Evolutionary conservation across 2,329 filamentous ascomycete species (phyloP), one percentile per base, ranked within the genome.

Genomic region (Aspergillus unguis): DNA sequence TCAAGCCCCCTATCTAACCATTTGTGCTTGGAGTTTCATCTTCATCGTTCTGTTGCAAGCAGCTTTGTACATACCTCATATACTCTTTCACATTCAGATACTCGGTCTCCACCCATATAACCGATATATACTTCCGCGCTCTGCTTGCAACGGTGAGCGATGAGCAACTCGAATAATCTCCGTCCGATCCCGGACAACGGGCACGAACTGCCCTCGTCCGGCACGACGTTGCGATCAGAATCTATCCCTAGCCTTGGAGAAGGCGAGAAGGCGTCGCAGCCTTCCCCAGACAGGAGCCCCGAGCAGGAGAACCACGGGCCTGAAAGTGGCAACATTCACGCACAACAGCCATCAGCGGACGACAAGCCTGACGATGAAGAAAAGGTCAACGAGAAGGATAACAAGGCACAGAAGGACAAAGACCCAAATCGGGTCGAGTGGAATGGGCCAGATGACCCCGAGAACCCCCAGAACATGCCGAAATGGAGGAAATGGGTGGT

Each of bases 401-500:
- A 57, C 25, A 28, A 43, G 17, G 27, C 32, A 2, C 48, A 54
- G 28, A 59, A 45, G 33, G 7, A 37, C 11, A 50, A 59, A 44
- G 66, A 69, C 29, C 64, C 66, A 23, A 66, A 66, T 42, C 40
- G 69, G 23, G 67, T 70, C 8, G 62, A 65, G 28, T 70, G 63
- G 62, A 60, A 68, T 44, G 66, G 67, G 5, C 65, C 64, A 2
- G 58, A 69, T 40, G 67, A 70, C 56, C 65, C 63, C 3, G 65
- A 65, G 28, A 63, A 69, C 50, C 66, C 67, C 3, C 65, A 66
- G 53, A 70, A 70, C 48, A 59, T 62, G 55, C 56, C 59, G 5
- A 36, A 46, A n/a, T 63, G 56, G 61, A 59, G 51, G 46, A 78
- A 75, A 63, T 78, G 72, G 71, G 54, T 67, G 2, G 64, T 73